These are phyloP conservation scores for Elymus sibiricus DNA, from an alignment of 176 grass and related monocot species.

Conservation along the genomic window DNA sequence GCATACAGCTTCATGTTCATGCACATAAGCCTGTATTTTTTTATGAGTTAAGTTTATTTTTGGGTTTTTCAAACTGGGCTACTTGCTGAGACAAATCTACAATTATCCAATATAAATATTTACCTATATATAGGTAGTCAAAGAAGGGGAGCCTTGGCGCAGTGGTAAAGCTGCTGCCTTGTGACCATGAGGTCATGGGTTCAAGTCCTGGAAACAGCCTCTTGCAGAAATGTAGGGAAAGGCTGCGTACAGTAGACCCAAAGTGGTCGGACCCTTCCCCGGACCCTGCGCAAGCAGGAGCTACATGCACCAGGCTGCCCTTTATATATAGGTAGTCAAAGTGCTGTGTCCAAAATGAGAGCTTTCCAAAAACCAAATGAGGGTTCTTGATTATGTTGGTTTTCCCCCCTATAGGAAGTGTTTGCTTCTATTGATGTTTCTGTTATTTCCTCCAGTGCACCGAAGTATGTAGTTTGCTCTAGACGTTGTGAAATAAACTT, in stretches of 20 bases:
- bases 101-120: neutral
- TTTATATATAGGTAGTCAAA: neutral
- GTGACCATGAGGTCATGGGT: too few relatives aligned
- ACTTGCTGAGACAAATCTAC: neutral
- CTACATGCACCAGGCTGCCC: too few relatives aligned
- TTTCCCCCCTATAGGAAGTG: neutral
- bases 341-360: neutral
- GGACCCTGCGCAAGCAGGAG: too few relatives aligned
- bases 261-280: too few relatives aligned
- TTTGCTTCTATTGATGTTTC: neutral
- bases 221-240: too few relatives aligned
- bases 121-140: neutral
- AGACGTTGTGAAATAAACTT: neutral
- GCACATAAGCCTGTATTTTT: neutral
- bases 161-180: too few relatives aligned
- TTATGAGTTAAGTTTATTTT: neutral
- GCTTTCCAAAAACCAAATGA: neutral
- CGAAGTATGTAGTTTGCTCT: neutral
- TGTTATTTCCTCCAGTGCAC: neutral
- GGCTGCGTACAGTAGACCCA: too few relatives aligned
- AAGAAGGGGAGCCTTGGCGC: too few relatives aligned
- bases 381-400: neutral
- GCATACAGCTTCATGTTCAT: neutral
- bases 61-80: neutral
- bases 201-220: too few relatives aligned